Evolutionary conservation across 805 yeast species (phyloP).

Genomic region (Wickerhamiella kurtzmanii): DNA sequence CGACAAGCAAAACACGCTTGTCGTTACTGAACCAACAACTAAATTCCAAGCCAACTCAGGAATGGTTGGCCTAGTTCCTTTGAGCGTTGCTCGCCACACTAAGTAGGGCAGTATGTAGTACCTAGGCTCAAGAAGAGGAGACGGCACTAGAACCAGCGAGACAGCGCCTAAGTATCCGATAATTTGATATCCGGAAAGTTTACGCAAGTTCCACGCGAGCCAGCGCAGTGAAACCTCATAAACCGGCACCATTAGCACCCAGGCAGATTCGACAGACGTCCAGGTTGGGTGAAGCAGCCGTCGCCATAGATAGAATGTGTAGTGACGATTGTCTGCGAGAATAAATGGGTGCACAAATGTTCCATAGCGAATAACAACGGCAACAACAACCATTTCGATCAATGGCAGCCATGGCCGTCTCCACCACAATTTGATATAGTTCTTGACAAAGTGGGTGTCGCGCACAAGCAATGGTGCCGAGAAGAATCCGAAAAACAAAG

Average conservation of each 20-base stretch:
- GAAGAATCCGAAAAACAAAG: conserved; percentile 46
- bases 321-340: conserved; percentile 89
- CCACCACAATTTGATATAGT: not conserved
- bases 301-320: conserved; percentile 73
- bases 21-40: conserved; percentile 39
- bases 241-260: conserved; percentile 41
- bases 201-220: conserved; percentile 23
- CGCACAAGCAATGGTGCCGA: conserved; percentile 51
- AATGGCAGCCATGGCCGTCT: conserved; percentile 2
- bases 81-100: conserved; percentile 40
- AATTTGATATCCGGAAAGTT: conserved; percentile 7
- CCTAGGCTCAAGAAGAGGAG: conserved; percentile 89
- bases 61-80: conserved; percentile 21
- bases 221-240: conserved; percentile 46
- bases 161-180: conserved; percentile 41
- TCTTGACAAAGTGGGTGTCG: conserved; percentile 7
- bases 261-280: conserved; percentile 2
- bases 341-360: conserved; percentile 81
- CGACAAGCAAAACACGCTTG: conserved; percentile 43
- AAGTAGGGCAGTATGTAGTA: conserved; percentile 75
- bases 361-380: conserved; percentile 13
- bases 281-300: conserved; percentile 35
- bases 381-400: conserved; percentile 12
- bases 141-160: conserved; percentile 56
- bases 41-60: conserved; percentile 53